phyloP scores from a whole-genome alignment of 2,329 filamentous ascomycete genomes.

The Pestalotiopsis sp. region DNA sequence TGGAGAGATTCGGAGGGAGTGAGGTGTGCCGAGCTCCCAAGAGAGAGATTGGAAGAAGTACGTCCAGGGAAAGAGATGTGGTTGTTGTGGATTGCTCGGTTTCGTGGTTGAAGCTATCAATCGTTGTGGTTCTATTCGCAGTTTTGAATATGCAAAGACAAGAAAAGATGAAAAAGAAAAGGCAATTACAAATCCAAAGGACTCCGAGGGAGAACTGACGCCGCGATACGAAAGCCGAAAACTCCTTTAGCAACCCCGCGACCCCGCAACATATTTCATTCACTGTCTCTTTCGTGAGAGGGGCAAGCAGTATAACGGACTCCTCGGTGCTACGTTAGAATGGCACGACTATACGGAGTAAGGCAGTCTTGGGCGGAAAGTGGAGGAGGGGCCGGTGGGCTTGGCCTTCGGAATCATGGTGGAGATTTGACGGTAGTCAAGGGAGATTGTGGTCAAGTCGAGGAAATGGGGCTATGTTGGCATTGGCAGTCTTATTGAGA shows the following conservation, averaged over 20 bases:
- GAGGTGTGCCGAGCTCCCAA: neutral
- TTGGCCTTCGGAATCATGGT: neutral
- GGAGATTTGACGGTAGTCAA: neutral
- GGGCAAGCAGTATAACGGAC: slow-evolving; percentile 1
- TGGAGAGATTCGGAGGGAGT: neutral
- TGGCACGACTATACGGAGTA: neutral
- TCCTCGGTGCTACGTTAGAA: neutral
- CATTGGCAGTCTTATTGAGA: too few relatives aligned
- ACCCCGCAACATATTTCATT: neutral
- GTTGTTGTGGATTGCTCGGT: neutral
- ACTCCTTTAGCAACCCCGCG: neutral
- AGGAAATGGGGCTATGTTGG: neutral
- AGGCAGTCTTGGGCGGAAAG: neutral
- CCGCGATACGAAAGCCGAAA: neutral
- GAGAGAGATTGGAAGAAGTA: neutral
- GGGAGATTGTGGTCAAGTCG: neutral
- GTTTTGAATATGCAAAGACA: neutral
- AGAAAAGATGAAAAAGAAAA: neutral
- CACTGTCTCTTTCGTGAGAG: neutral
- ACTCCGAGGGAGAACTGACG: neutral
- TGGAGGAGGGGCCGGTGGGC: slow-evolving; percentile 13
- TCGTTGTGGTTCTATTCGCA: neutral
- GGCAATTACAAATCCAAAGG: neutral
- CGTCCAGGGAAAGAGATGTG: neutral
- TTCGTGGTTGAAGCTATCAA: too few relatives aligned